Evolutionary conservation across 1,284 basidiomycete genomes (phyloP), one percentile per base, ranked within the genome.

Genomic region (Golubevia pallescens): DNA sequence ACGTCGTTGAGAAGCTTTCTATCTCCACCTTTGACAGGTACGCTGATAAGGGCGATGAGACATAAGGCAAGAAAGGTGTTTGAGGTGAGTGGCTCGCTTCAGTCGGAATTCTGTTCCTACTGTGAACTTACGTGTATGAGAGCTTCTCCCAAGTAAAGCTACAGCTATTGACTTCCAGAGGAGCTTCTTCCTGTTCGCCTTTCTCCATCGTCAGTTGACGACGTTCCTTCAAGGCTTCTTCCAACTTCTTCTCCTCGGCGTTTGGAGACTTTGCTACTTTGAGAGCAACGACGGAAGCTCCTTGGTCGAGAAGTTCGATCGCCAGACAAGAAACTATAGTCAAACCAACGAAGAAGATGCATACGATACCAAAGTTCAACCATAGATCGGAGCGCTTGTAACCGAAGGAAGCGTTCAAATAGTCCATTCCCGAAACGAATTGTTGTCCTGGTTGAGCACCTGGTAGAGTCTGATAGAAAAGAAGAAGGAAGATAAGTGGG

Each of bases 21-120:
- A 3, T 78, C 65, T 19, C 77, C 79, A 34, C 79, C 77, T 55
- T 76, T 73, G 48, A 81, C 76, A 6, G 77, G 79, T 0, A 81
- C 78, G 14, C 75, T 80, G 61, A n/a, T n/a, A n/a, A n/a, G n/a
- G n/a, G n/a, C n/a, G n/a, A n/a, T n/a, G n/a, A n/a, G n/a, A n/a
- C n/a, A n/a, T n/a, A n/a, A n/a, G n/a, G n/a, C n/a, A n/a, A n/a
- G n/a, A n/a, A n/a, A n/a, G n/a, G n/a, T n/a, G n/a, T n/a, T n/a
- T n/a, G n/a, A n/a, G n/a, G n/a, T n/a, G n/a, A n/a, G n/a, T n/a
- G n/a, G n/a, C n/a, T n/a, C n/a, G n/a, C n/a, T n/a, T n/a, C n/a
- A n/a, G n/a, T n/a, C n/a, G n/a, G n/a, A n/a, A n/a, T n/a, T n/a
- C n/a, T n/a, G n/a, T n/a, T n/a, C n/a, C n/a, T n/a, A n/a, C n/a